phyloP scores from a whole-genome alignment of 768 basidiomycete species.

The Asterophora parasitica region DNA sequence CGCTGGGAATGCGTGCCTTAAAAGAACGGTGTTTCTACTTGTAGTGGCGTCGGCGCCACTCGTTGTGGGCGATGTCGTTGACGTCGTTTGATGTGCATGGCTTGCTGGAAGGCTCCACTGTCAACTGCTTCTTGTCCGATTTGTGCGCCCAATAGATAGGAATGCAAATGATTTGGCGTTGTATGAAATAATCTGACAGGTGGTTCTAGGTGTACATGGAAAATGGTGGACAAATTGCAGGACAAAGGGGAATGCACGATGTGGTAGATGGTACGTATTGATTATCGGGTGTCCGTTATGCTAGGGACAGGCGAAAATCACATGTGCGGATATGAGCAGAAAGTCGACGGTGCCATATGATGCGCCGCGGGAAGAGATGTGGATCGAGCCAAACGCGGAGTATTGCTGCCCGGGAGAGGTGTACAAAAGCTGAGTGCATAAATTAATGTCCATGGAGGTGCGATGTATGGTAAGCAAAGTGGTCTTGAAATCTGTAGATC shows the following conservation, averaged over 20 bases:
- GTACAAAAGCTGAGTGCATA: constrained; percentile 4
- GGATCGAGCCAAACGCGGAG: constrained; percentile 12
- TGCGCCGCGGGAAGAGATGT: constrained; percentile 13
- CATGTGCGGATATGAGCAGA: constrained; percentile 14
- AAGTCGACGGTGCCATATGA: constrained; percentile 14
- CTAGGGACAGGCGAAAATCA: constrained; percentile 7
- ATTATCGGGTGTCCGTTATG: constrained; percentile 9
- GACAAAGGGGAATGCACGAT: not conserved
- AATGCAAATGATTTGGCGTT: constrained; percentile 3
- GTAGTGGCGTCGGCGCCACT: constrained; percentile 20
- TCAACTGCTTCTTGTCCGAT: constrained; percentile 3
- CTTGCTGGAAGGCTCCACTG: constrained; percentile 7
- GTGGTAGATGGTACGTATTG: constrained; percentile 3
- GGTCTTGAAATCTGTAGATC: not conserved
- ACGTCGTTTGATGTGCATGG: not conserved
- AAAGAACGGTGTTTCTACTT: constrained; percentile 83
- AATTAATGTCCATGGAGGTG: constrained; percentile 10
- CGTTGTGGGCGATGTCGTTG: not conserved
- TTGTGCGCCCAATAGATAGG: constrained; percentile 4
- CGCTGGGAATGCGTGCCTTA: constrained; percentile 74
- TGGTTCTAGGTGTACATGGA: constrained; percentile 12
- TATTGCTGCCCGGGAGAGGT: constrained; percentile 3
- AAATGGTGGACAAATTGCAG: not conserved
- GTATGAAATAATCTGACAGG: constrained; percentile 7
- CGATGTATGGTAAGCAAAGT: constrained; percentile 1